phyloP scores from a whole-genome alignment of 495 filamentous ascomycete genomes.

The Tetracladium setigerum region DNA sequence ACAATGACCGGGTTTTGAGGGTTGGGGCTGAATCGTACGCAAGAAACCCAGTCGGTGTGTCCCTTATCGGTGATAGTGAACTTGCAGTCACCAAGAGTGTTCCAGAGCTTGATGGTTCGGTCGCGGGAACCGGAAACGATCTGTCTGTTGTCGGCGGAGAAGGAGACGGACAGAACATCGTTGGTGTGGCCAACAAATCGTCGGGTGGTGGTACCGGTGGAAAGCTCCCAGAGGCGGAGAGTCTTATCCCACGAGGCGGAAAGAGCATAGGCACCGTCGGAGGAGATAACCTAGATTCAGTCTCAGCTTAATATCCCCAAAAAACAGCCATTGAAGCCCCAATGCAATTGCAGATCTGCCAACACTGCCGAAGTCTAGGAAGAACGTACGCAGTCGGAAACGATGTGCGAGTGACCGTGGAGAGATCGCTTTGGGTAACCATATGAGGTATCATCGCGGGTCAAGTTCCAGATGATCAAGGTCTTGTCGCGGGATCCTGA shows the following conservation, averaged over 20 bases:
- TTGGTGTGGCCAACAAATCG: conserved; percentile 98
- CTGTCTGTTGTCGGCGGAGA: conserved; percentile 99
- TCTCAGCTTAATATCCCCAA: conserved; percentile 16
- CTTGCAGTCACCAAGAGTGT: conserved; percentile 99
- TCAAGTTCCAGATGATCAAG: conserved; percentile 99
- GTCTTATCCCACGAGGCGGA: conserved; percentile 99
- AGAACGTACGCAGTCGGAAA: conserved; percentile 95
- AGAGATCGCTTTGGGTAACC: conserved; percentile 98
- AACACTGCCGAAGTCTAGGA: conserved; percentile 7
- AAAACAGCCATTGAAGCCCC: conserved; percentile 8
- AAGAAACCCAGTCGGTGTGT: conserved; percentile 99
- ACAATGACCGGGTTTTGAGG: conserved; percentile 99
- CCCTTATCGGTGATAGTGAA: conserved; percentile 99
- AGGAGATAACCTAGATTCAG: conserved; percentile 84
- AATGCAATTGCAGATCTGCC: background rate
- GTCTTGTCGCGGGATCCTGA: conserved; percentile 96
- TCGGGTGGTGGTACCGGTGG: conserved; percentile 90
- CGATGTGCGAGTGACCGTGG: conserved; percentile 98
- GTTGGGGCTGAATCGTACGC: conserved; percentile 99
- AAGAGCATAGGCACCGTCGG: conserved; percentile 98
- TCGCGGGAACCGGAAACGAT: conserved; percentile 99
- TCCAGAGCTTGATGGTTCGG: conserved; percentile 99
- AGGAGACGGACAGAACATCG: conserved; percentile 99
- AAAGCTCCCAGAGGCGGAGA: conserved; percentile 98
- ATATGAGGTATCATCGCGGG: conserved; percentile 94